These are phyloP conservation scores for Fomitopsis palustris DNA, from an alignment of 1,284 basidiomycete genomes.

Conservation along the genomic window DNA sequence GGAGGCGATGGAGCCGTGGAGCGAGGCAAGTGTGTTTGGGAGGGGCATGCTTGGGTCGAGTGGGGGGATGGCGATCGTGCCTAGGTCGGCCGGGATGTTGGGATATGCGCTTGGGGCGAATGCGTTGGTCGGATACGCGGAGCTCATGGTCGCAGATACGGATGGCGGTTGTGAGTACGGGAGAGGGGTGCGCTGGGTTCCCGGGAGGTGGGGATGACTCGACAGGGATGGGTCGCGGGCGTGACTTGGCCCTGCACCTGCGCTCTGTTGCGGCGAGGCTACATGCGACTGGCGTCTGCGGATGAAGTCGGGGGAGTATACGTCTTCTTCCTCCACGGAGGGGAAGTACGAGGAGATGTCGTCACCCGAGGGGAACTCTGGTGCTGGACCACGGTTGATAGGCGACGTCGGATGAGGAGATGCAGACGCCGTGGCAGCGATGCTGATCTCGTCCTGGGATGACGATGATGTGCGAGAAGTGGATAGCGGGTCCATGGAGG, in stretches of 20 bases:
- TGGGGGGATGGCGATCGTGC: conserved; percentile 46
- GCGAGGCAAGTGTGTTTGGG: conserved; percentile 52
- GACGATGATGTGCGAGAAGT: background rate
- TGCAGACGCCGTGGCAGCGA: background rate
- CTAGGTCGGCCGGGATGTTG: conserved; percentile 18
- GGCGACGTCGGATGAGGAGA: background rate
- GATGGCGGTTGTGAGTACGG: background rate
- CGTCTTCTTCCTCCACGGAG: conserved; percentile 15
- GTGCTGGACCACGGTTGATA: background rate
- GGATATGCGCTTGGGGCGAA: conserved; percentile 10
- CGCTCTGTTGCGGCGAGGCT: background rate
- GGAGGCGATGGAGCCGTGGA: conserved; percentile 59
- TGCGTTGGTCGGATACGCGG: background rate
- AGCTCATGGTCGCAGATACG: background rate
- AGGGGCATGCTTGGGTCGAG: conserved; percentile 57
- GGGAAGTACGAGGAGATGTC: conserved; percentile 52
- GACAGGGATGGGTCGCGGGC: conserved; percentile 8
- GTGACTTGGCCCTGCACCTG: background rate
- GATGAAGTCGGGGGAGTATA: background rate
- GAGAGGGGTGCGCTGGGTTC: conserved; percentile 6
- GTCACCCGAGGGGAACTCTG: conserved; percentile 5
- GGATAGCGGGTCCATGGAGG: background rate
- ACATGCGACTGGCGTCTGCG: background rate
- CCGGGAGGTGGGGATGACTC: background rate
- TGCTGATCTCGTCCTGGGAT: background rate